Evolutionary conservation across 1,284 basidiomycete genomes (phyloP), one percentile per base, ranked within the genome.

Genomic region (Exsudoporus floridanus): DNA sequence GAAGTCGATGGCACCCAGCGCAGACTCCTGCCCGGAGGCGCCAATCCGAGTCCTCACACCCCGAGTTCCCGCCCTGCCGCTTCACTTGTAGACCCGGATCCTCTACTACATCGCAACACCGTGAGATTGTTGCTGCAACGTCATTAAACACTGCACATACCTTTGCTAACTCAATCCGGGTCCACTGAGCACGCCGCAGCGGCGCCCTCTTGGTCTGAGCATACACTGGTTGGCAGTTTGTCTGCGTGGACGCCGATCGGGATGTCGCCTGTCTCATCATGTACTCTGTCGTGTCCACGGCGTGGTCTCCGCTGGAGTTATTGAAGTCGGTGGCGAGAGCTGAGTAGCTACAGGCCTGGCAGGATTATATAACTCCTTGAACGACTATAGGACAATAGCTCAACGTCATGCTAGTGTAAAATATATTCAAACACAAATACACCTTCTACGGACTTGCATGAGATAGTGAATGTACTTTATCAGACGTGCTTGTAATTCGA

Each of bases 211-310:
- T 9, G 19, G 12, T 16, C 28, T 5, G 42, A 35, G 12, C 46
- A 36, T 23, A 52, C 33, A 12, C 34, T 27, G 3, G 39, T 49
- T 7, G 33, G 23, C 28, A 25, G 10, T 43, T 38, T 36, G 35
- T n/a, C 45, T 35, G 48, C 23, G 23, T 5, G 5, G 23, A 5
- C 5, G 34, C 43, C 35, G 27, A 43, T 21, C 38, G 18, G 40
- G 37, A 30, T 16, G 25, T 58, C 33, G 13, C 16, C 12, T 4
- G 19, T 31, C 19, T 39, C 33, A 19, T 52, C 46, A 6, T 27
- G 25, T 49, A 51, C 16, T 49, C 35, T 38, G 44, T 25, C 18
- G 16, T 27, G 47, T 54, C 46, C n/a, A 41, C 33, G 16, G 45
- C 37, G 19, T 33, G 28, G 34, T 51, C 46, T 25, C 38, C 28